Evolutionary conservation across 73 alveolate genomes (phyloP).

Genomic region (Urostyla sp.): DNA sequence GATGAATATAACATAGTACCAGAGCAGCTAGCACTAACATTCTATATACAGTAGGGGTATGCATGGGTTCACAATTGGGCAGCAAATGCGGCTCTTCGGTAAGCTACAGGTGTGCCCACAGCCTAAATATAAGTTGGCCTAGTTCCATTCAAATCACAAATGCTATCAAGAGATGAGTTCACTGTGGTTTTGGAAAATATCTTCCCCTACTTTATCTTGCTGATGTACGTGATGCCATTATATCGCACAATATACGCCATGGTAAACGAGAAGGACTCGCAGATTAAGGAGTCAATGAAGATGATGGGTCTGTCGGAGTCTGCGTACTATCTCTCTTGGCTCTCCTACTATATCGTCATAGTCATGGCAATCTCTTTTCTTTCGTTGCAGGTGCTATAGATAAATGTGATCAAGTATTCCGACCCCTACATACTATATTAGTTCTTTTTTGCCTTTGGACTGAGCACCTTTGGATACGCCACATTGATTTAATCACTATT

Average conservation of each 20-base stretch:
- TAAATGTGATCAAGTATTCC: conserved; percentile 4
- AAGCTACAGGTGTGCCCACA: background rate
- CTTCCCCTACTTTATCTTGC: background rate
- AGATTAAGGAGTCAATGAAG: conserved; percentile 73
- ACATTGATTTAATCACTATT: conserved; percentile 76
- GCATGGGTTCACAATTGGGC: conserved; percentile 38
- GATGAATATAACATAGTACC: conserved; percentile 42
- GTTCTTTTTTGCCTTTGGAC: conserved; percentile 57
- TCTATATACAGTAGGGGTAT: conserved; percentile 28
- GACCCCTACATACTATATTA: conserved; percentile 32
- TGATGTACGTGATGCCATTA: conserved; percentile 42
- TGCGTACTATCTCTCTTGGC: conserved; percentile 63
- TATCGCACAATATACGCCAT: conserved; percentile 22
- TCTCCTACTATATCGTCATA: conserved; percentile 16
- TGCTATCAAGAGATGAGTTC: background rate
- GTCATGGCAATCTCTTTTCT: conserved; percentile 53
- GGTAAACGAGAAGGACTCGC: conserved; percentile 25
- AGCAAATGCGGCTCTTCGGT: conserved; percentile 42
- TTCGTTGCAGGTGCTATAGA: conserved; percentile 36
- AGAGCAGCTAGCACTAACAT: background rate
- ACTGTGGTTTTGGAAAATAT: background rate
- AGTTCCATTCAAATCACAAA: background rate
- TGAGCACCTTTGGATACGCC: conserved; percentile 62
- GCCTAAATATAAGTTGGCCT: background rate
- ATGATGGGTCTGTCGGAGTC: conserved; percentile 79